phyloP scores from a whole-genome alignment of 139 green algal genomes.

The Desmodesmus armatus region DNA sequence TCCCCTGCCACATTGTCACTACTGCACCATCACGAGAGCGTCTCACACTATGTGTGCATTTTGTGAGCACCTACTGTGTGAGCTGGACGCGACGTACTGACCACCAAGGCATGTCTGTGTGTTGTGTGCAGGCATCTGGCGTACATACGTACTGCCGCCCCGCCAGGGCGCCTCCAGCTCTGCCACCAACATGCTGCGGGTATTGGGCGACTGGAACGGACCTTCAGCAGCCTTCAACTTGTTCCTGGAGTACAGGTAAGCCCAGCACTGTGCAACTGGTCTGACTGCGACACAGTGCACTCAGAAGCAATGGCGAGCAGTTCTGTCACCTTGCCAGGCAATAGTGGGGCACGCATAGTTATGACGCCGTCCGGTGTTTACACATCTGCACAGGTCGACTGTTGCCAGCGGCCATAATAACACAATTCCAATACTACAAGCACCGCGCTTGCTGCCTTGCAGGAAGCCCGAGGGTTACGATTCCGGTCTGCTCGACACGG shows the following conservation, averaged over 20 bases:
- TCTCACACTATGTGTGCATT: no score
- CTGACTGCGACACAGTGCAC: no score
- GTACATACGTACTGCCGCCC: conserved; percentile 21
- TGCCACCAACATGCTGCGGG: conserved; percentile 19
- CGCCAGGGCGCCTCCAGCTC: neutral
- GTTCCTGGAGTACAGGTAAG: conserved; percentile 35
- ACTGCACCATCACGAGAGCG: no score
- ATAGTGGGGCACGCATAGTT: neutral
- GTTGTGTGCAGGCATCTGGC: conserved; percentile 28
- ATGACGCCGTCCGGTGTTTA: neutral
- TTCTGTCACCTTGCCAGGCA: no score
- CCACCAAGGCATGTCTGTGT: neutral
- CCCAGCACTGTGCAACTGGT: no score
- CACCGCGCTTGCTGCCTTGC: neutral
- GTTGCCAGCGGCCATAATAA: no score
- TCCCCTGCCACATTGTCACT: no score
- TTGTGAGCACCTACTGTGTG: no score
- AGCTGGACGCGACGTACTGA: no score
- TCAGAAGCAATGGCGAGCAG: no score
- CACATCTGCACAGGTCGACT: no score
- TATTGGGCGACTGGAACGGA: conserved; percentile 32
- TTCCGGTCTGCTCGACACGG: neutral
- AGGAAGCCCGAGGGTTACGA: conserved; percentile 29
- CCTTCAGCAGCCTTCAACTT: neutral
- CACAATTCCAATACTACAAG: neutral